Evolutionary conservation across 306 rosid species (phyloP), one percentile per base, ranked within the genome.

Genomic region (Vachellia pachyceras): DNA sequence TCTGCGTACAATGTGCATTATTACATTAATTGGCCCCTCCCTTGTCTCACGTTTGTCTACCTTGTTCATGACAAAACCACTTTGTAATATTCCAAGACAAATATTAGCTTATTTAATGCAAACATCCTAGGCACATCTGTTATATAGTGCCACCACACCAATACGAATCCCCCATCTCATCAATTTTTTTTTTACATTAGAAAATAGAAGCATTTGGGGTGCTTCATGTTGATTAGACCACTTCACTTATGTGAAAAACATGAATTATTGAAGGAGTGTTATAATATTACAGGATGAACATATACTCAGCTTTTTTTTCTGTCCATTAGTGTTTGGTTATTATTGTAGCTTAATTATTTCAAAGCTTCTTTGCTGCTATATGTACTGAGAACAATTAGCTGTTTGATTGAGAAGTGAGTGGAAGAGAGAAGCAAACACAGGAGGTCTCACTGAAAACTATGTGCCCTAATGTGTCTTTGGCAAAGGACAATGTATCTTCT

Each of bases 401-500:
- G n/a, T 29, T 61, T 29, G 18, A 5, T 12, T 61, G 68, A 60
- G 67, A 61, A 13, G 29, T 61, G 39, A 25, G 39, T 25, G 39
- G 33, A 29, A 6, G 39, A 25, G 36, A 11, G 67, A 60, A 60
- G 25, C 67, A 55, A 20, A 55, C 2, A 7, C 3, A 25, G 25
- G 37, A 23, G 22, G 37, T 10, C 0, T 33, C 18, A 25, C 37
- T 10, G 6, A 11, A 60, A 60, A 5, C 39, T 25, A 25, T 23
- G 67, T 11, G 39, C 39, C 18, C 5, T 1, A 23, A 1, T 22
- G 14, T 8, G 66, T 58, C 72, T 49, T 82, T 23, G 15, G 46
- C 68, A 22, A 54, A 45, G 10, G 77, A 77, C 82, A 33, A 49
- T 72, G 83, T 69, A 77, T 37, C 52, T 75, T 79, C 52, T 55